Base-by-base conservation (phyloP, 345 rosid genomes). In the Gossypium mustelinum region DNA sequence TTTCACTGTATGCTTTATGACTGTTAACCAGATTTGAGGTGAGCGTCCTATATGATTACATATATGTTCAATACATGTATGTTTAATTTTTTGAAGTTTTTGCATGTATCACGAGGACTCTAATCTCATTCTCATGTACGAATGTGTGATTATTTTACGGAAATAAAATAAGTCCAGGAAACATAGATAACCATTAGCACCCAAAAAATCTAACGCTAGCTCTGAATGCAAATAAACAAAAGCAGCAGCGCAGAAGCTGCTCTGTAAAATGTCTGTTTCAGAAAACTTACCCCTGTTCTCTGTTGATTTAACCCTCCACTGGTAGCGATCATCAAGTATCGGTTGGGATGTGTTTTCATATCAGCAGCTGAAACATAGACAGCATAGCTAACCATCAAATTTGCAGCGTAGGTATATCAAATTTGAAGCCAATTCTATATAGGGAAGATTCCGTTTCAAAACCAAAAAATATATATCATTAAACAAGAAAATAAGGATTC, bases 291-390 rank as follows among this genome's bases (percentile, higher is more conserved):
- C 87, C 97, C 98, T 66, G 98, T 91, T 80, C 94, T 86, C 77
- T 92, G 98, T 71, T 94, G 98, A 86, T 94, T 94, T 56, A 94
- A 73, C 70, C 98, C 98, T 81, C 98, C 98, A 77, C 98, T 92
- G 10, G 98, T 94, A 17, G 89, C 98, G 12, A 94, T 91, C 81
- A 89, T 68, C 85, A 94, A 67, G 83, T 88, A 94, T 20, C 94
- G 85, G 80, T 85, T 72, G 7, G 81, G 84, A 12, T 89, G 84
- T 3, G 83, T 91, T 82, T 80, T 91, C 76, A 47, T 73, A 51
- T 81, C 83, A 51, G 87, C 84, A 41, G 79, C 97, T 94, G 79
- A 65, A 75, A 70, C 77, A 77, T 18, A 65, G 70, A 58, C 62
- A 73, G 72, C 63, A 73, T 11, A 78, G 24, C 78, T 57, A 76